A percentile compares a stretch with the other conserved stretches of the same genome.
phyloP scores from a whole-genome alignment of 148 eudicot species.

The Oxyria digyna region DNA sequence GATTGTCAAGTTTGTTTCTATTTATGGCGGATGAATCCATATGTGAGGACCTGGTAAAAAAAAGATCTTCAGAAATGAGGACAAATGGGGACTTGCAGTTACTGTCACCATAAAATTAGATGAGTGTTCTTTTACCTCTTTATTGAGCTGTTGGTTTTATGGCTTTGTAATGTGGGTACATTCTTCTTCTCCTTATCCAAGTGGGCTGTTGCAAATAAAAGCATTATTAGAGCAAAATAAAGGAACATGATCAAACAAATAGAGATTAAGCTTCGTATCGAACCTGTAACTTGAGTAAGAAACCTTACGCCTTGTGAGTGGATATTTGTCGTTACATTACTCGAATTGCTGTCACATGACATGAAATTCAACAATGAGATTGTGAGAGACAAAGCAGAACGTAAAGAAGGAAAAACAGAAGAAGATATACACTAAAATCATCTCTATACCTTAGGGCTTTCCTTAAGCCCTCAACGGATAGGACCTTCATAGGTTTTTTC shows the following conservation, averaged over 20 bases:
- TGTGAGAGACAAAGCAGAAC: not conserved
- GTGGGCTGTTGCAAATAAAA: not conserved
- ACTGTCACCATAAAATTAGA: not conserved
- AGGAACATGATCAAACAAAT: not conserved
- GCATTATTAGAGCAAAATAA: not conserved
- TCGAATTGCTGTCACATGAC: conserved; percentile 51
- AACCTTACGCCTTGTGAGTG: conserved; percentile 87
- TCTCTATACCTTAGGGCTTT: conserved; percentile 56
- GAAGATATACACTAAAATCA: not conserved
- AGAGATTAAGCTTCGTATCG: not conserved
- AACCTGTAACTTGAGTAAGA: conserved; percentile 84
- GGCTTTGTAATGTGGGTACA: conserved; percentile 18
- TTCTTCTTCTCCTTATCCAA: conserved; percentile 16
- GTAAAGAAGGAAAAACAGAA: not conserved
- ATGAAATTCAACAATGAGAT: not conserved
- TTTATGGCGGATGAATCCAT: conserved; percentile 19
- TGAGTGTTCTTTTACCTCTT: conserved; percentile 32
- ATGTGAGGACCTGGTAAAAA: conserved; percentile 16
- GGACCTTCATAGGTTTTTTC: conserved; percentile 38
- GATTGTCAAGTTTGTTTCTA: conserved; percentile 37
- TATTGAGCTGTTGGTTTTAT: conserved; percentile 17
- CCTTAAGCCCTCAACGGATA: conserved; percentile 80
- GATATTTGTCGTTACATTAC: conserved; percentile 57
- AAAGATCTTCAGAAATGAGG: conserved; percentile 14
- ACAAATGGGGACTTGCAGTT: not conserved